phyloP scores from a whole-genome alignment of 441 rosid species.

The Erysimum pusillum region DNA sequence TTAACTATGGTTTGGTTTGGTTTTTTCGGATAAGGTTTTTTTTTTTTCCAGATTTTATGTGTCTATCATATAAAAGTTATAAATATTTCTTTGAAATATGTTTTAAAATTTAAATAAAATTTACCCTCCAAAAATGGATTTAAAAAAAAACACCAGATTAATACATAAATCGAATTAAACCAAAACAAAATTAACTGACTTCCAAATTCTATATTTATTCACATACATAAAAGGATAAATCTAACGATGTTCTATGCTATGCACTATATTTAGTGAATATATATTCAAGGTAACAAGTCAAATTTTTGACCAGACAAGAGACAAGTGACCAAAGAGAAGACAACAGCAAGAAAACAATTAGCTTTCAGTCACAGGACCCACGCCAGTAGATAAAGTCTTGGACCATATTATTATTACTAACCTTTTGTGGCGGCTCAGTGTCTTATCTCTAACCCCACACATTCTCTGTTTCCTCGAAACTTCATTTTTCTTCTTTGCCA shows the following conservation, averaged over 20 bases:
- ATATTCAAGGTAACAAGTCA: not conserved
- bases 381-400: conserved; percentile 9
- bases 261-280: not conserved
- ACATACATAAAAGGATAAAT: too few species aligned
- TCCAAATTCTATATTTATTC: too few species aligned
- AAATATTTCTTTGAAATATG: too few species aligned
- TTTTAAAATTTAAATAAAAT: too few species aligned
- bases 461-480: conserved; percentile 44
- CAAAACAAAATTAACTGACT: too few species aligned
- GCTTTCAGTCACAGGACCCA: conserved; percentile 16
- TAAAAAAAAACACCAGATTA: too few species aligned
- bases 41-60: too few species aligned
- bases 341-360: conserved; percentile 31
- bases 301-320: conserved; percentile 14
- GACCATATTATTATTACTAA: conserved; percentile 24
- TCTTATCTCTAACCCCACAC: conserved; percentile 41
- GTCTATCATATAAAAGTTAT: too few species aligned
- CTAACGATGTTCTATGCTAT: not conserved
- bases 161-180: too few species aligned
- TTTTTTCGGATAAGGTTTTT: too few species aligned
- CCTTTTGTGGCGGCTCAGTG: conserved; percentile 48
- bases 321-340: conserved; percentile 31
- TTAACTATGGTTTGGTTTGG: too few species aligned
- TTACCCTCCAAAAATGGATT: too few species aligned
- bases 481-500: conserved; percentile 43